Evolutionary conservation across 805 yeast genomes (phyloP).

Genomic region (Candida alai): DNA sequence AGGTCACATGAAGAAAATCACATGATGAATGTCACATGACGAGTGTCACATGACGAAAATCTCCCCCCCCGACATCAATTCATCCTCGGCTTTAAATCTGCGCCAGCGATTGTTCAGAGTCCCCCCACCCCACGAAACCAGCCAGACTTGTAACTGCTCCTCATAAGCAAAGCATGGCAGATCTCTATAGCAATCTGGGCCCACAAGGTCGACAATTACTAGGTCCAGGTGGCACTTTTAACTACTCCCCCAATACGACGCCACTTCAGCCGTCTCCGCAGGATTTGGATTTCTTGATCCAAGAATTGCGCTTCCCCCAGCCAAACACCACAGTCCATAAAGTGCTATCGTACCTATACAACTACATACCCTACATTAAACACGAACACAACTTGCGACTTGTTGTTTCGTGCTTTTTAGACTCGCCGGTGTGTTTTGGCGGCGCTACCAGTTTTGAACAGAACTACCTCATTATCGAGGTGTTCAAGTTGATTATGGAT

Average conservation of each 20-base stretch:
- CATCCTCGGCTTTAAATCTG: constrained; percentile 1
- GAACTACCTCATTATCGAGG: constrained; percentile 42
- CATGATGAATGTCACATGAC: constrained; percentile 1
- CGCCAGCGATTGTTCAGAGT: not conserved
- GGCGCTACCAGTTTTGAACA: constrained; percentile 22
- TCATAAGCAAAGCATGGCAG: constrained; percentile 1
- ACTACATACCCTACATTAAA: constrained; percentile 49
- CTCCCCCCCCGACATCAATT: not conserved
- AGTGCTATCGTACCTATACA: constrained; percentile 44
- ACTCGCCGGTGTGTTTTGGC: constrained; percentile 36
- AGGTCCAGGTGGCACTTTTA: not conserved
- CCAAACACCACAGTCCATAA: constrained; percentile 26
- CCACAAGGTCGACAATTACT: constrained; percentile 9
- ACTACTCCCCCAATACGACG: constrained; percentile 1
- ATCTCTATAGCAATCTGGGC: constrained; percentile 6
- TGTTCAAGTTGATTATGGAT: constrained; percentile 42
- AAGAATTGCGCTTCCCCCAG: constrained; percentile 41
- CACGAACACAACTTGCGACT: constrained; percentile 43
- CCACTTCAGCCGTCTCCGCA: too few relatives aligned
- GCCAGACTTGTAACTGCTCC: too few relatives aligned
- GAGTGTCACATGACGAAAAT: not conserved
- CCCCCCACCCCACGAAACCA: too few relatives aligned
- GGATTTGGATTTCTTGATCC: constrained; percentile 45
- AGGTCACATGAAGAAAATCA: too few relatives aligned
- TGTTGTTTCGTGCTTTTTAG: constrained; percentile 41